Conservation (phyloP, 2,329 filamentous ascomycete genomes). For the Cladorrhinum sp. region DNA sequence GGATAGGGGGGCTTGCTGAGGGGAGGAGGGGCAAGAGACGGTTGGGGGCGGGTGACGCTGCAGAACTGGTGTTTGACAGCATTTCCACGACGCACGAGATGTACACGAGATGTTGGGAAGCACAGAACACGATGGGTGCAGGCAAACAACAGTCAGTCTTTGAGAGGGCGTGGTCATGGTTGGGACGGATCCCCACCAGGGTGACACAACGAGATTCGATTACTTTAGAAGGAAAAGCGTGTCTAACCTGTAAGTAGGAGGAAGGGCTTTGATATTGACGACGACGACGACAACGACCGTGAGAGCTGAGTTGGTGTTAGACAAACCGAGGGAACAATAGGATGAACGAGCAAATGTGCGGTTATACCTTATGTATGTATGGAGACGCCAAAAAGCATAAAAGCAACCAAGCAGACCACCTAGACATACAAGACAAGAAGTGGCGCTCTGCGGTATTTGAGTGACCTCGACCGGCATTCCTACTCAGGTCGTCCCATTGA, state of each 20-base stretch:
- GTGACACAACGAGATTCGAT: not conserved
- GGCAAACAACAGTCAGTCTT: conserved; percentile 1
- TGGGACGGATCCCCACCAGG: not conserved
- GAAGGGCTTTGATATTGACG: too few relatives aligned
- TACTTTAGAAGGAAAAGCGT: too few relatives aligned
- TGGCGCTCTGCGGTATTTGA: not conserved
- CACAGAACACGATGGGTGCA: conserved; percentile 10
- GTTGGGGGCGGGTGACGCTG: not conserved
- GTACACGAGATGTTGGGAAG: not conserved
- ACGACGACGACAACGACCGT: too few relatives aligned
- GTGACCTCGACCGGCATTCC: not conserved
- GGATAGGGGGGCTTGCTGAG: not conserved
- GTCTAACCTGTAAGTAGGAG: too few relatives aligned
- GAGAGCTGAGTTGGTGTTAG: too few relatives aligned
- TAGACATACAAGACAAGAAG: not conserved
- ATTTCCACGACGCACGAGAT: not conserved
- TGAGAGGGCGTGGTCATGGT: not conserved
- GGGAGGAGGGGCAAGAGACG: not conserved
- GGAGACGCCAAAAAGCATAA: not conserved
- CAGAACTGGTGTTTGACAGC: not conserved
- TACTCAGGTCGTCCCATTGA: not conserved
- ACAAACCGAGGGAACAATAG: too few relatives aligned
- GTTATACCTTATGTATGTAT: too few relatives aligned
- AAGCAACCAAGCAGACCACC: not conserved
- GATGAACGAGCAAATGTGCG: too few relatives aligned